Evolutionary conservation across 345 rosid genomes (phyloP), one percentile per base, ranked within the genome.

Genomic region (Toxicodendron radicans): DNA sequence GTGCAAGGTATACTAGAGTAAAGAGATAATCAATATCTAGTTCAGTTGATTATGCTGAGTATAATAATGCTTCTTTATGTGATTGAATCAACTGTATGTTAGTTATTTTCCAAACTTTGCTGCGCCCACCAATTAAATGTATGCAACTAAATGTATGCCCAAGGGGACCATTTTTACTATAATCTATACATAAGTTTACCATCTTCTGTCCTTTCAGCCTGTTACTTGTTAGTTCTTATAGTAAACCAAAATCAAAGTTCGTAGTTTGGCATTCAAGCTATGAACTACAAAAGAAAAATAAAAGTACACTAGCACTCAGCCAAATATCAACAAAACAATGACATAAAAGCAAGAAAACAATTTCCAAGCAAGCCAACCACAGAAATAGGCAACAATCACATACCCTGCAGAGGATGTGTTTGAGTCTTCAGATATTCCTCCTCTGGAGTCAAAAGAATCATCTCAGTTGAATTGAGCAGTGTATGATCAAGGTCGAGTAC

Each of bases 401-500:
- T 76, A 95, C 99, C 98, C 88, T 85, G 86, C 64, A 82, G 68
- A 73, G 92, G 86, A 87, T 87, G 85, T 7, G 84, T 73, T 79
- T 75, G 90, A 78, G 85, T 78, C 73, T 86, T 92, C 79, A 95
- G 76, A 67, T 95, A 89, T 68, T 91, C 96, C 82, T 95, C 99
- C 66, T 90, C 97, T 0, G 85, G 63, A 14, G 77, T 83, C 79
- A 90, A 53, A 56, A 88, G 85, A 38, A 72, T 73, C 54, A 38
- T 38, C 43, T 38, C 43, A 38, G 99, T 91, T 66, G 99, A 83
- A 78, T 95, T 95, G n/a, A 91, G 97, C 73, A 93, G 54, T 0
- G 98, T 95, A 73, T 93, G 99, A 38, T 95, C 99, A 68, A 93
- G 77, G 85, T 95, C 98, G 45, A 95, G 97, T 78, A 93, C 88